A percentile compares a stretch with the other conserved stretches of the same genome.
These are phyloP conservation scores for Hypomontagnella submonticulosa DNA, from an alignment of 495 filamentous ascomycete species.

Conservation along the genomic window DNA sequence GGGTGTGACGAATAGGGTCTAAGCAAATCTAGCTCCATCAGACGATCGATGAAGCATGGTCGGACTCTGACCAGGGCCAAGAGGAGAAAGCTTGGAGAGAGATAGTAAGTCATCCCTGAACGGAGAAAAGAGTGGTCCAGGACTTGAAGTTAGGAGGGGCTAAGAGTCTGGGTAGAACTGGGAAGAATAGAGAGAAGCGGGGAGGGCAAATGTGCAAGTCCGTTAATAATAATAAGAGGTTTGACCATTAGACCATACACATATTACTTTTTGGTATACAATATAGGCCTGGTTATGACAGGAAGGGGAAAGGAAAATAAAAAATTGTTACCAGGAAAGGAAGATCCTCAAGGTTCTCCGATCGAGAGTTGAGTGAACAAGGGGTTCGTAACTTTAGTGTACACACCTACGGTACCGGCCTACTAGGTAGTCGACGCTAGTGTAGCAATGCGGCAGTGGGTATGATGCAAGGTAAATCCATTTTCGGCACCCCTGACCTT, in stretches of 20 bases:
- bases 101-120: conserved; percentile 38
- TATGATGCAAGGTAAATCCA: conserved; percentile 42
- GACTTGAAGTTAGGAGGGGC: conserved; percentile 15
- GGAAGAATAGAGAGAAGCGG: conserved; percentile 17
- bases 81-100: conserved; percentile 41
- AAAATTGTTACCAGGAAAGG: conserved; percentile 23
- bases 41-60: conserved; percentile 48
- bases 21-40: conserved; percentile 46
- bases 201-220: conserved; percentile 24
- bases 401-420: conserved; percentile 13
- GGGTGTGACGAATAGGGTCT: conserved; percentile 45
- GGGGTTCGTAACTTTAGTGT: conserved; percentile 19
- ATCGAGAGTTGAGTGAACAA: conserved; percentile 33
- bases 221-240: conserved; percentile 21
- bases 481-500: conserved; percentile 16
- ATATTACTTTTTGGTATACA: conserved; percentile 17
- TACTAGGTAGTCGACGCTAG: background rate
- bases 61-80: conserved; percentile 43
- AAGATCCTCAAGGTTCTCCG: conserved; percentile 44
- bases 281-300: conserved; percentile 24
- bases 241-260: conserved; percentile 7
- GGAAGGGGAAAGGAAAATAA: conserved; percentile 9
- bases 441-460: conserved; percentile 20
- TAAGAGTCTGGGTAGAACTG: conserved; percentile 18
- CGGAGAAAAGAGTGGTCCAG: conserved; percentile 36